Percentiles rank a stretch among this genome's conserved stretches.
phyloP scores from a whole-genome alignment of 2,329 filamentous ascomycete species.

The Sporothrix brunneoviolacea region DNA sequence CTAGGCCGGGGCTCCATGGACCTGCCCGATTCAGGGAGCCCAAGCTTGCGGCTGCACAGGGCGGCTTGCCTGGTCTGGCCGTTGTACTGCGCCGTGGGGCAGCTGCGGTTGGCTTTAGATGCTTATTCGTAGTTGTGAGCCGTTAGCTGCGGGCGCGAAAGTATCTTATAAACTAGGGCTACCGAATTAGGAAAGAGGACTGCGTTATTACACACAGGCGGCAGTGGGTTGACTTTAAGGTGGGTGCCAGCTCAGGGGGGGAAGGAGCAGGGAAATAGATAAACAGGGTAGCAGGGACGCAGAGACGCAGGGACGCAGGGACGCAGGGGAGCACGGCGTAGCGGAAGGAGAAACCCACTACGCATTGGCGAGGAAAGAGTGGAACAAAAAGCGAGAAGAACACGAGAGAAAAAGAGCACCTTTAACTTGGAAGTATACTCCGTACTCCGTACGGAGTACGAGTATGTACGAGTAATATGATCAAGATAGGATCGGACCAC shows the following conservation, averaged over 20 bases:
- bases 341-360: not conserved
- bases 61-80: too few species aligned
- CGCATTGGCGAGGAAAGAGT: too few species aligned
- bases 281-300: too few species aligned
- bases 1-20: not conserved
- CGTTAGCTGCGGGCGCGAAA: too few species aligned
- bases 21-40: not conserved
- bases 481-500: not conserved
- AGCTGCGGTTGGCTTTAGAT: too few species aligned
- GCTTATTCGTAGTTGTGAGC: too few species aligned
- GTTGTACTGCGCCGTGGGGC: too few species aligned
- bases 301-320: not conserved
- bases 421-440: conserved; percentile 1
- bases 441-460: too few species aligned
- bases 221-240: too few species aligned
- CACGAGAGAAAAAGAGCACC: not conserved
- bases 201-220: not conserved
- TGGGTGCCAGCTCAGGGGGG: too few species aligned
- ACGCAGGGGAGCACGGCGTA: not conserved
- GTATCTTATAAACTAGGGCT: not conserved
- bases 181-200: conserved; percentile 1
- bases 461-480: too few species aligned
- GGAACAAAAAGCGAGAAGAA: not conserved
- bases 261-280: not conserved
- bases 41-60: too few species aligned